These are phyloP conservation scores for Populus hybrid DNA, from an alignment of 441 rosid genomes.

Conservation along the genomic window DNA sequence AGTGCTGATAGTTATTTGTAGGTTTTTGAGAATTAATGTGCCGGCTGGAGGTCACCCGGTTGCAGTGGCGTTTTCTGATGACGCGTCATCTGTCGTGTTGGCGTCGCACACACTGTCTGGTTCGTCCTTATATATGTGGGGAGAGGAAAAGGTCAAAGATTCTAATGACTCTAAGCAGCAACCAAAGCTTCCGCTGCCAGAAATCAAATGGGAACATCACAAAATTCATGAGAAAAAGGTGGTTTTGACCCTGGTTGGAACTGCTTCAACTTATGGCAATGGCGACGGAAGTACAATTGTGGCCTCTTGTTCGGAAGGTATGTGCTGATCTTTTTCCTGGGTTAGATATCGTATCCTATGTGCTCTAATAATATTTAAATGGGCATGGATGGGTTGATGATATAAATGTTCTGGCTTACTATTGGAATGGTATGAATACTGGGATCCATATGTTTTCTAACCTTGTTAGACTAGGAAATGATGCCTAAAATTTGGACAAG, in stretches of 20 bases:
- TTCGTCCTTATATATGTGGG: conserved; percentile 79
- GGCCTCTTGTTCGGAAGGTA: conserved; percentile 98
- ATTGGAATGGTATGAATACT: not conserved
- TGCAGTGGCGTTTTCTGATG: conserved; percentile 73
- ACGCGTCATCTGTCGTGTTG: conserved; percentile 75
- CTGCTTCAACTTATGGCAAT: conserved; percentile 76
- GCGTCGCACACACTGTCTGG: conserved; percentile 66
- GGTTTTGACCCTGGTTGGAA: conserved; percentile 64
- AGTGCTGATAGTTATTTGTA: conserved; percentile 23
- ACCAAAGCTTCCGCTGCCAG: conserved; percentile 82
- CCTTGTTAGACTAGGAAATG: not conserved
- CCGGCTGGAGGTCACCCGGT: conserved; percentile 89
- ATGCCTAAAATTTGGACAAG: not conserved
- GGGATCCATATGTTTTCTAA: not conserved
- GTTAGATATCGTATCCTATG: not conserved
- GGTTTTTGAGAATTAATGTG: conserved; percentile 77
- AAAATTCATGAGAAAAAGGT: conserved; percentile 64
- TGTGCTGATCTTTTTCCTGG: not conserved
- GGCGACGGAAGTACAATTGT: conserved; percentile 84
- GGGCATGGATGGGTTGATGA: not conserved
- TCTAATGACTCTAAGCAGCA: conserved; percentile 54
- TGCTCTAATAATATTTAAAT: not conserved
- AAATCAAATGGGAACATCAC: conserved; percentile 83
- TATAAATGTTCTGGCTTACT: not conserved
- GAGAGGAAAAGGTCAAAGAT: conserved; percentile 67